Percentiles rank a stretch among this genome's conserved stretches.
These are phyloP conservation scores for Monilinia fructicola DNA, from an alignment of 2,329 filamentous ascomycete species.

Conservation along the genomic window DNA sequence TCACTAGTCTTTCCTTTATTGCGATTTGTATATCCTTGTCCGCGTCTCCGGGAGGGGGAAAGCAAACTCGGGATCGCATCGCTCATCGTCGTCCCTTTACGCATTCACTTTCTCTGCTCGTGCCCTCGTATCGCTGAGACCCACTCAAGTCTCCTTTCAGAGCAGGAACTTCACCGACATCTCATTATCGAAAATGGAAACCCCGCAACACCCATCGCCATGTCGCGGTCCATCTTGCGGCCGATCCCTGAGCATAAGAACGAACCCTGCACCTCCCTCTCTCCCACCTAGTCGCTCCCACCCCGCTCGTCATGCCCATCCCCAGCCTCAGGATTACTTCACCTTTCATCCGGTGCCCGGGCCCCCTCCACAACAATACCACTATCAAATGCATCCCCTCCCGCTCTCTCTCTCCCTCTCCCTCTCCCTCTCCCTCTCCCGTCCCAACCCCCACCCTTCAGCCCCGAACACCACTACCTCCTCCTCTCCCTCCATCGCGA, in stretches of 20 bases:
- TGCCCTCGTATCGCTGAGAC: background rate
- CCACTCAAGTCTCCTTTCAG: background rate
- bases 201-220: background rate
- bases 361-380: background rate
- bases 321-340: background rate
- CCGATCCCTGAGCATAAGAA: background rate
- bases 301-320: background rate
- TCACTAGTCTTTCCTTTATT: constrained; percentile 21
- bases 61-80: background rate
- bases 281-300: background rate
- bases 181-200: constrained; percentile 1
- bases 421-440: constrained; percentile 34
- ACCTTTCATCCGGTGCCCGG: background rate
- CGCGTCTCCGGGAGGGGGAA: background rate
- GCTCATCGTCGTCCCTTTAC: background rate
- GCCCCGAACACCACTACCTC: constrained; percentile 51
- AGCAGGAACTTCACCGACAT: background rate
- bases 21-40: background rate
- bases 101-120: background rate
- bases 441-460: constrained; percentile 33
- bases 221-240: background rate
- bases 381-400: background rate
- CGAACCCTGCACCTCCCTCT: background rate
- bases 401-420: background rate
- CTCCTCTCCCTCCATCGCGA: constrained; percentile 45